Evolutionary conservation across 2,329 filamentous ascomycete species (phyloP).

Genomic region (Beauveria varroae): DNA sequence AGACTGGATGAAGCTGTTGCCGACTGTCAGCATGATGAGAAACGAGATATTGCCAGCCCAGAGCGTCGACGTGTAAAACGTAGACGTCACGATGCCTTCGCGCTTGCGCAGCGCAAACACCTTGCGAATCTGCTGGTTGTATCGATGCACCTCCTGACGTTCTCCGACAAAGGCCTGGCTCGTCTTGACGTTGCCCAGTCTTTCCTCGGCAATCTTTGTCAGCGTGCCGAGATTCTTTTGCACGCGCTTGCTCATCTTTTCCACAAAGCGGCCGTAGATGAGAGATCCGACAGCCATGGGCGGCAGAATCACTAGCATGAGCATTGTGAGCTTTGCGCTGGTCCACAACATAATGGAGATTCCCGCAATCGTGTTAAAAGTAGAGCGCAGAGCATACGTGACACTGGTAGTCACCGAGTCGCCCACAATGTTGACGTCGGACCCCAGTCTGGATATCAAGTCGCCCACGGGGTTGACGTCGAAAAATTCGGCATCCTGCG

Average conservation of each 20-base stretch:
- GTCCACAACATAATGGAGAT: constrained; percentile 94
- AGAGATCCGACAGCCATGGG: constrained; percentile 86
- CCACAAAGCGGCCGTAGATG: constrained; percentile 81
- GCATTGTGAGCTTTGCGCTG: constrained; percentile 79
- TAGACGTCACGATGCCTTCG: constrained; percentile 82
- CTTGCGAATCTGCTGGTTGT: constrained; percentile 85
- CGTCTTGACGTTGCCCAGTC: constrained; percentile 93
- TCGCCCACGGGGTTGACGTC: constrained; percentile 96
- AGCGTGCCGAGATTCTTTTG: constrained; percentile 88
- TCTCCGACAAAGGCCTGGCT: constrained; percentile 95
- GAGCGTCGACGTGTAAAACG: constrained; percentile 81
- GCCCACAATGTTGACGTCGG: constrained; percentile 94
- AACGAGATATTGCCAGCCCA: constrained; percentile 97
- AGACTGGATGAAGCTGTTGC: constrained; percentile 79
- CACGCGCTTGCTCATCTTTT: constrained; percentile 83
- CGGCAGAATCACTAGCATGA: constrained; percentile 80
- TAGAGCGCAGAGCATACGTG: constrained; percentile 81
- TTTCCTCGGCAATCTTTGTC: constrained; percentile 95
- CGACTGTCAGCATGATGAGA: constrained; percentile 79
- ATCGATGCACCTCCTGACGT: constrained; percentile 78
- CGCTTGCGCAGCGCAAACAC: constrained; percentile 83
- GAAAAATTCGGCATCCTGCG: constrained; percentile 97
- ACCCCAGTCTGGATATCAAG: constrained; percentile 87
- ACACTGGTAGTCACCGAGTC: constrained; percentile 98
- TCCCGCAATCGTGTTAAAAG: constrained; percentile 84